Conservation (phyloP, 768 basidiomycete species). For the Butyriboletus loyo region DNA sequence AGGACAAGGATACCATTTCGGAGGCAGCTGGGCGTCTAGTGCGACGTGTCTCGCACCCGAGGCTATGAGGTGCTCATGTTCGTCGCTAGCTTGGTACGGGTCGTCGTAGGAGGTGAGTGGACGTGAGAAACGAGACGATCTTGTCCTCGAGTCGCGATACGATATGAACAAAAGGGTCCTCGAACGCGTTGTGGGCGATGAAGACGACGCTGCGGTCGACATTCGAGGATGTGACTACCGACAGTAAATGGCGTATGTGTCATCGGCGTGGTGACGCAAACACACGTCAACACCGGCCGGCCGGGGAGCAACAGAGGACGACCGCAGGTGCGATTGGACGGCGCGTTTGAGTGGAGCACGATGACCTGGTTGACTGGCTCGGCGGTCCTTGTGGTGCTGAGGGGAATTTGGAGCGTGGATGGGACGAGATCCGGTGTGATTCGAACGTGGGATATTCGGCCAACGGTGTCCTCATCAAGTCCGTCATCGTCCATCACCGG, state of each 20-base stretch:
- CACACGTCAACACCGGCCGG: constrained; percentile 22
- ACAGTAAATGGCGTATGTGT: constrained; percentile 17
- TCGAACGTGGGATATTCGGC: constrained; percentile 3
- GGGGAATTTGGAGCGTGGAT: not conserved
- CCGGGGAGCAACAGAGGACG: not conserved
- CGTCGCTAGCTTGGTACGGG: constrained; percentile 44
- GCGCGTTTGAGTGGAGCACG: not conserved
- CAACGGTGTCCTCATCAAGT: constrained; percentile 1
- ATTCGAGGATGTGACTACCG: constrained; percentile 25
- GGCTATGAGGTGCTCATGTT: constrained; percentile 64
- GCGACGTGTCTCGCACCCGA: constrained; percentile 42
- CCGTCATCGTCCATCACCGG: constrained; percentile 11
- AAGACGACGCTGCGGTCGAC: constrained; percentile 31
- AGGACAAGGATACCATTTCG: constrained; percentile 64
- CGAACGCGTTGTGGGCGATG: constrained; percentile 66
- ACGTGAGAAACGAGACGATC: constrained; percentile 39
- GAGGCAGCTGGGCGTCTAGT: constrained; percentile 65
- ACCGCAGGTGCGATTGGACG: not conserved
- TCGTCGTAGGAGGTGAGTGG: constrained; percentile 45
- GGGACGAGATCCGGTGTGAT: not conserved
- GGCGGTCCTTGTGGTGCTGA: not conserved
- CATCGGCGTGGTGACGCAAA: constrained; percentile 15
- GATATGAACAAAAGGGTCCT: constrained; percentile 92
- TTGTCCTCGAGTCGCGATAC: constrained; percentile 75
- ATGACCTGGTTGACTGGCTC: not conserved